These are phyloP conservation scores for Candida sakaeoensis DNA, from an alignment of 805 yeast species.

Conservation along the genomic window DNA sequence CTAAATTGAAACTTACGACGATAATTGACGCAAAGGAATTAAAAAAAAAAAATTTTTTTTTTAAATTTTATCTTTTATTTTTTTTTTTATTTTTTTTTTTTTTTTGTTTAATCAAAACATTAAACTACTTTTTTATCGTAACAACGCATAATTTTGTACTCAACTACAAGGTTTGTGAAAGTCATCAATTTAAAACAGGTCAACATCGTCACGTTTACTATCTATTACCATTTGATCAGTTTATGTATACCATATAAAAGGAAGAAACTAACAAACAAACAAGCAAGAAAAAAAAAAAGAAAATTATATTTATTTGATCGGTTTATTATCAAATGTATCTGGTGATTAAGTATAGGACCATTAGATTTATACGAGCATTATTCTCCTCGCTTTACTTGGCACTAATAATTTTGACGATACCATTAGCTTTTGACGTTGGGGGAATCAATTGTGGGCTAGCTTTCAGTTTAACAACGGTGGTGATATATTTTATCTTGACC, in stretches of 20 bases:
- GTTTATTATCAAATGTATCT: slow-evolving; percentile 1
- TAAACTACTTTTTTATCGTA: not conserved
- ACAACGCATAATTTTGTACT: slow-evolving; percentile 1
- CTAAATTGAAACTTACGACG: not conserved
- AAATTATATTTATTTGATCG: not conserved
- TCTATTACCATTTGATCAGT: too few species aligned
- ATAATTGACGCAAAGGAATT: not conserved
- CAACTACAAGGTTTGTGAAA: not conserved
- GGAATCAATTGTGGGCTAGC: slow-evolving; percentile 88
- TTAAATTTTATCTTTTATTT: not conserved
- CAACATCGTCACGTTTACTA: too few species aligned
- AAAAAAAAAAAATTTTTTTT: not conserved
- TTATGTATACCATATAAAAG: too few species aligned
- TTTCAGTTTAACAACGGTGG: slow-evolving; percentile 61
- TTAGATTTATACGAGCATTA: slow-evolving; percentile 9
- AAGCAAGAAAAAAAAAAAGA: too few species aligned
- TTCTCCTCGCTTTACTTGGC: slow-evolving; percentile 48
- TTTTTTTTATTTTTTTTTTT: slow-evolving; percentile 1
- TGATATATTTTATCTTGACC: slow-evolving; percentile 66
- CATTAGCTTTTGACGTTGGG: slow-evolving; percentile 91
- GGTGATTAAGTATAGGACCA: slow-evolving; percentile 6
- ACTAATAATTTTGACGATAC: slow-evolving; percentile 76
- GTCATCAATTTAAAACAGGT: too few species aligned
- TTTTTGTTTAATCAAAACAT: slow-evolving; percentile 2
- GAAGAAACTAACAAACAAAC: too few species aligned